Evolutionary conservation across 371 early-diverging fungal species (phyloP), one percentile per base, ranked within the genome.

Genomic region (Mortierella polycephala): DNA sequence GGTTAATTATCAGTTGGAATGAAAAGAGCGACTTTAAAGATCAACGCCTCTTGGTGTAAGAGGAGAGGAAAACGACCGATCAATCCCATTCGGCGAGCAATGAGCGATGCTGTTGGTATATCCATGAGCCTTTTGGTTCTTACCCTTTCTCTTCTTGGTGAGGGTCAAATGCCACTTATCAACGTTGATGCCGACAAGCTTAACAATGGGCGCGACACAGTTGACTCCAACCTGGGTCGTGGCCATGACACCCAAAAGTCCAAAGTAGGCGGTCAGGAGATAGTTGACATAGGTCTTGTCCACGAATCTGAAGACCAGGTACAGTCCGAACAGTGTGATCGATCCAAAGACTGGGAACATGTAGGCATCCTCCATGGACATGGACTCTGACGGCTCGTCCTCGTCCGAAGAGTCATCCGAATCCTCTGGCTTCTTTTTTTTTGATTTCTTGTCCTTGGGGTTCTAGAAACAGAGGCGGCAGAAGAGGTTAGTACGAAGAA

Each of bases 311-410:
- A 96, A 94, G 37, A 96, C 82, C 56, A 97, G 68, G 84, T 96
- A 98, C 68, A 98, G 83, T 1, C 90, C 86, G 64, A 97, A 92
- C 5, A 98, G 83, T 11, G 92, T 93, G 20, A 81, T 84, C 13
- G 97, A 96, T 30, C 97, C 98, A 75, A 95, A 90, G 37, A 97
- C 79, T 11, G 98, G 97, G 75, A 96, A 96, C 93, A 92, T 88
- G 82, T 95, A 93, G 23, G 98, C 98, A 83, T 98, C 98, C 70
- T 92, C 88, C 6, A 94, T 76, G 6, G 93, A 89, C 67, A 98
- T 87, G 47, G 91, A 90, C 72, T 98, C 98, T 60, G 83, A 82
- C 14, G 84, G 83, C 20, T 85, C 84, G 49, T 88, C 90, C 18
- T 89, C 89, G 50, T 89, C 88, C 56, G 84, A 82, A 7, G 90